Evolutionary conservation across 2,329 filamentous ascomycete species (phyloP), one percentile per base, ranked within the genome.

Genomic region (Paecilomyces niveus): DNA sequence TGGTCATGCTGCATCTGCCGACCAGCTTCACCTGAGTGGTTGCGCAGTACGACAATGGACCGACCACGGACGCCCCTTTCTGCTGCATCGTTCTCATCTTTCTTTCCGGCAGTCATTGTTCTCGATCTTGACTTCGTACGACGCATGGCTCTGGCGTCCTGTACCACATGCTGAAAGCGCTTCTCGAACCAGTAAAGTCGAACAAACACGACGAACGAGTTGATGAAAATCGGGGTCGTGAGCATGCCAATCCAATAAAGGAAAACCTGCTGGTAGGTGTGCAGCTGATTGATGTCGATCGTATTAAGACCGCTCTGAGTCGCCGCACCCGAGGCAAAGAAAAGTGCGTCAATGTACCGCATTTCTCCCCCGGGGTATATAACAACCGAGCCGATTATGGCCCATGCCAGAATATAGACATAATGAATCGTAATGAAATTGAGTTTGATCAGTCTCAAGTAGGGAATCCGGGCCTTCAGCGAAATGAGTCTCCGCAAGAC

Each of bases 101-200:
- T 71, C 53, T 77, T 78, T 54, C 69, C 75, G 45, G 77, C 68
- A 55, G 73, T 83, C 65, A 76, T 76, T 54, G 76, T 82, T 57
- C 77, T 77, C 75, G 70, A 87, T 76, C 76, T 85, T 75, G 69
- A 89, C 77, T 78, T 86, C 78, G 74, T 88, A 57, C 82, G 81
- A 57, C 92, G 85, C 56, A 87, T 79, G 51, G 77, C 80, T 57
- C 85, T 84, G 1, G 89, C 86, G 66, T 96, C 89, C 33, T 81
- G 82, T 13, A 89, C 92, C 63, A 96, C 84, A 66, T 89, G 83
- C 70, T 96, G 89, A 70, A 99, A 97, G 7, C 92, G 85, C 74
- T 95, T 96, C 75, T 99, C 92, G 71, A 99, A 99, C 93, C 93
- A 99, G 75, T 96, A 97, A 1, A 99, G 80, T 26, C 94, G 89